Base-by-base conservation (phyloP, 1,139 yeast genomes). In the Pichia sp. region DNA sequence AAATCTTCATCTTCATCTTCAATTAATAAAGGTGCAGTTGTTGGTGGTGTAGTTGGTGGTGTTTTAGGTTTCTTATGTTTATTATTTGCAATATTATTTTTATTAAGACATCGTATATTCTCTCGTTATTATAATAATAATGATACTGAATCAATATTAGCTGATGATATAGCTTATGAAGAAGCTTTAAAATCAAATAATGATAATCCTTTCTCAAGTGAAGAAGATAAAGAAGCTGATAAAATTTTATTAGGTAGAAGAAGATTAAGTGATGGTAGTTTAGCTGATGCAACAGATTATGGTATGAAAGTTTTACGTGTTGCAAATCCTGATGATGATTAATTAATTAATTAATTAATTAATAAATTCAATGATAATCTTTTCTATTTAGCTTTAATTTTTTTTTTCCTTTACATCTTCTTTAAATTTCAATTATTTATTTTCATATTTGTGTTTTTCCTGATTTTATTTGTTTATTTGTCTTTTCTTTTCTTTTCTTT, bases 201-300 rank as follows among this genome's bases (percentile, higher is more conserved):
- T 31, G 52, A 51, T 23, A 62, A 60, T 44, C 64, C 64, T 38
- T 60, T 59, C 37, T 61, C 59, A 9, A 60, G 63, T 12, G 64
- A 60, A 29, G 64, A 63, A 46, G 64, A 58, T 40, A 35, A 42
- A 27, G 50, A 47, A 39, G 52, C 51, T 29, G 51, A 47, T 35
- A 42, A 48, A 25, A 45, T 51, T 25, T 77, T 82, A 80, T 69
- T 83, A 64, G 87, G 87, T 26, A 78, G 86, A 61, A 75, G 87
- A 51, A 71, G 94, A 51, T 67, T 83, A 47, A 75, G 83, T 48
- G 89, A 82, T 58, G 90, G 89, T 12, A 76, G 85, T 25, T 69
- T 84, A 51, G 90, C 87, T 12, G 94, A 84, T 60, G 89, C 83
- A 52, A 76, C 85, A 11, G 92, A 84, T 61, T 83, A 83, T 64